phyloP scores from a whole-genome alignment of 345 rosid species.

The Clausena lansium region DNA sequence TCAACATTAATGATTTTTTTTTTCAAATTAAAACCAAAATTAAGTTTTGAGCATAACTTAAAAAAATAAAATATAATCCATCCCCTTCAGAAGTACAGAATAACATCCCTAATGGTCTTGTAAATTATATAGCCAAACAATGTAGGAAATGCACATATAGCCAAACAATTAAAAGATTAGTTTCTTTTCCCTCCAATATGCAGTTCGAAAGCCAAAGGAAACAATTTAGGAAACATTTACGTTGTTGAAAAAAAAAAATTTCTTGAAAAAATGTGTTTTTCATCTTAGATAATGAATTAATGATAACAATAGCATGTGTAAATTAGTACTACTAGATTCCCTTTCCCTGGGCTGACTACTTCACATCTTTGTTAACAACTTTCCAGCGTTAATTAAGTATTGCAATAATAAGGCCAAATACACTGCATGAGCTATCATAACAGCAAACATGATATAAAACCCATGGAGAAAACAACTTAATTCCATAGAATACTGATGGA shows the following conservation, averaged over 20 bases:
- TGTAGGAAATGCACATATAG: no score
- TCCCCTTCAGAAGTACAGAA: no score
- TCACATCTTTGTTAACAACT: constrained; percentile 2
- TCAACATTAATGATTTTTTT: no score
- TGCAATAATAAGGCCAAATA: not conserved
- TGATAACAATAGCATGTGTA: not conserved
- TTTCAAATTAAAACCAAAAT: no score
- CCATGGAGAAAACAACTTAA: not conserved
- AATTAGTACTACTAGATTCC: not conserved
- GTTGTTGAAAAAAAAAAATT: not conserved
- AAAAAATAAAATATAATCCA: no score
- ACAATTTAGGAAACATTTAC: not conserved
- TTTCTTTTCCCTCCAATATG: no score
- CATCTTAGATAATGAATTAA: not conserved
- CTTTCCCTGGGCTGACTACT: constrained; percentile 8
- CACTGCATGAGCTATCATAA: not conserved
- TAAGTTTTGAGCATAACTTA: no score
- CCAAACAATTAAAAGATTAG: no score
- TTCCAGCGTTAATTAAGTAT: constrained; percentile 4
- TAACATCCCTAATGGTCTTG: no score
- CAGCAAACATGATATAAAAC: not conserved
- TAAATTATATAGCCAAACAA: no score
- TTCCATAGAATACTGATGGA: not conserved
- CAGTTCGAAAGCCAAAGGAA: not conserved
- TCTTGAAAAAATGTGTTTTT: not conserved